Conservation (phyloP, 176 grass and related monocot genomes). For the Neostapfia colusana region DNA sequence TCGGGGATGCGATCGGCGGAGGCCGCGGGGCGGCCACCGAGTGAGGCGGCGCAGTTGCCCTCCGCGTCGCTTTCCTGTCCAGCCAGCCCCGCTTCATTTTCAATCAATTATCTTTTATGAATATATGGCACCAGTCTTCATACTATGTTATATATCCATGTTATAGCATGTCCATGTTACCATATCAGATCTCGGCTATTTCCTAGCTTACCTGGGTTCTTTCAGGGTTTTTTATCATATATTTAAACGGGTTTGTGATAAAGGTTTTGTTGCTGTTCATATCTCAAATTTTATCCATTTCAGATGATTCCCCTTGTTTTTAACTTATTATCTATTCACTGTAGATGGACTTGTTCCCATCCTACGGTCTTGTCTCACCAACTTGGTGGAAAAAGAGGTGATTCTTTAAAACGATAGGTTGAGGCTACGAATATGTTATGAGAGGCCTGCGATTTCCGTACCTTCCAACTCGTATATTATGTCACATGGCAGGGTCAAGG, state of each 20-base stretch:
- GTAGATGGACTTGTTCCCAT: not conserved
- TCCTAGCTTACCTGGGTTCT: not conserved
- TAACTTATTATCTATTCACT: not conserved
- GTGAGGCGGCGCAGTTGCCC: too few species aligned
- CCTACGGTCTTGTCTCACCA: conserved; percentile 14
- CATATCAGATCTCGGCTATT: not conserved
- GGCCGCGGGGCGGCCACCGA: too few species aligned
- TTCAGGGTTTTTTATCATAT: not conserved
- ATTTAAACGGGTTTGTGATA: too few species aligned
- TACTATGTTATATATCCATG: conserved; percentile 22
- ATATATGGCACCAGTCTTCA: not conserved
- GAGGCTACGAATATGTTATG: not conserved
- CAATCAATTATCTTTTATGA: conserved; percentile 18
- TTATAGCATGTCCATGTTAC: not conserved
- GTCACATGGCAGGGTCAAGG: conserved; percentile 13
- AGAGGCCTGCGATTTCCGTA: conserved; percentile 12
- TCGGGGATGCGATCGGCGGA: too few species aligned
- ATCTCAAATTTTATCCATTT: not conserved
- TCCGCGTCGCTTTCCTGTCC: too few species aligned
- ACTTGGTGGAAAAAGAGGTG: conserved; percentile 31
- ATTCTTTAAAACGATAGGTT: conserved; percentile 17
- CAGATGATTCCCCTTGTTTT: not conserved
- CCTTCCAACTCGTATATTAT: conserved; percentile 16
- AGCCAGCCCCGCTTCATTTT: too few species aligned
- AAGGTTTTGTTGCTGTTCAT: too few species aligned